phyloP scores from a whole-genome alignment of 306 rosid genomes.

The Parietaria judaica region DNA sequence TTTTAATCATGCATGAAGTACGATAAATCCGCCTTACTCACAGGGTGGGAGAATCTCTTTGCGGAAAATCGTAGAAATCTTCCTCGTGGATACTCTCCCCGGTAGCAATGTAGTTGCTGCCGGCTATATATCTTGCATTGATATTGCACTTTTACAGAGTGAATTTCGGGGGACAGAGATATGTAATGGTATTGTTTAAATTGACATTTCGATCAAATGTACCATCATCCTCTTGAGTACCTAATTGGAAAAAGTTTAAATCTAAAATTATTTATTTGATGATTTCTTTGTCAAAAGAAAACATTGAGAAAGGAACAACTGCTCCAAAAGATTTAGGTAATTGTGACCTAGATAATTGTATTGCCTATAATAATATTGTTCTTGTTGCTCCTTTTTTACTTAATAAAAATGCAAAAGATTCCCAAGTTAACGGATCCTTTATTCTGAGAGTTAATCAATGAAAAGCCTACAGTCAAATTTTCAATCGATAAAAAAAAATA shows the following conservation, averaged over 20 bases:
- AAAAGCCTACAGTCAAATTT: background rate
- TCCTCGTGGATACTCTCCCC: no score
- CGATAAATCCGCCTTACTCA: no score
- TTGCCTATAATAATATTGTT: background rate
- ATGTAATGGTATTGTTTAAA: no score
- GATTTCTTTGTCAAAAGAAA: background rate
- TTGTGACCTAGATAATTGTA: background rate
- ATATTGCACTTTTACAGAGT: no score
- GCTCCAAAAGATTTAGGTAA: constrained; percentile 8
- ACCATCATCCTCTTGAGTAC: background rate
- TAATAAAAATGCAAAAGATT: constrained; percentile 11
- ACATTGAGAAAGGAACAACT: background rate
- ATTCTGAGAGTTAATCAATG: background rate
- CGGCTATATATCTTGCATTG: no score
- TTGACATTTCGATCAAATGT: no score
- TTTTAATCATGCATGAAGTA: no score
- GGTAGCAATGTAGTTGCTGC: no score
- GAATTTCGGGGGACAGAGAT: no score
- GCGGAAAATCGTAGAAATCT: no score
- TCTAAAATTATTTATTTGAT: background rate
- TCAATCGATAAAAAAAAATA: background rate
- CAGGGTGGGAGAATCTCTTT: no score
- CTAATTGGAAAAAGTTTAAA: background rate
- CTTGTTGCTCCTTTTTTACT: constrained; percentile 8
- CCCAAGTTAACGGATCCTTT: constrained; percentile 7